Evolutionary conservation across 2,329 filamentous ascomycete genomes (phyloP).

Genomic region (Pseudogymnoascus sp.): DNA sequence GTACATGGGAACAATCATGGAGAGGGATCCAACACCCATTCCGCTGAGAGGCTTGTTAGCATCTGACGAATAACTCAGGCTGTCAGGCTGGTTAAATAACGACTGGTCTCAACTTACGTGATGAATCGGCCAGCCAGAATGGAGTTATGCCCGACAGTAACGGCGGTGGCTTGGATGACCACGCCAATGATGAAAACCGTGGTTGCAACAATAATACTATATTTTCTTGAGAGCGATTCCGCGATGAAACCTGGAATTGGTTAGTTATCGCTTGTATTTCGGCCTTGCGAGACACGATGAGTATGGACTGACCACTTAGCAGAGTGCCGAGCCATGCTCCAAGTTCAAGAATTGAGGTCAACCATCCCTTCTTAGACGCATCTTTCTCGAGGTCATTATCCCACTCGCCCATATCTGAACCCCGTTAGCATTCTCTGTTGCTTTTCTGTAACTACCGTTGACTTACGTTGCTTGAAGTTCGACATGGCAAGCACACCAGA

Average conservation of each 20-base stretch:
- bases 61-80: background rate
- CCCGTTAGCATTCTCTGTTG: slow-evolving; percentile 16
- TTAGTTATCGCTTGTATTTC: background rate
- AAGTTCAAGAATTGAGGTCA: slow-evolving; percentile 62
- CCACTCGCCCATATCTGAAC: slow-evolving; percentile 47
- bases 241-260: slow-evolving; percentile 45
- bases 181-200: slow-evolving; percentile 63
- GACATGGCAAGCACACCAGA: slow-evolving; percentile 57
- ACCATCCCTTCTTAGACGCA: slow-evolving; percentile 49
- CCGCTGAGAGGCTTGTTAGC: slow-evolving; percentile 29
- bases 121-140: slow-evolving; percentile 67
- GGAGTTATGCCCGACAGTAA: slow-evolving; percentile 44
- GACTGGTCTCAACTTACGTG: slow-evolving; percentile 33
- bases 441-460: slow-evolving; percentile 21
- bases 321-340: slow-evolving; percentile 70
- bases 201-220: slow-evolving; percentile 57
- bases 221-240: slow-evolving; percentile 60
- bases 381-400: slow-evolving; percentile 37
- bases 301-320: slow-evolving; percentile 33
- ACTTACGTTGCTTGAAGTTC: slow-evolving; percentile 40
- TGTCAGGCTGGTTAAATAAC: background rate
- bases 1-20: slow-evolving; percentile 54
- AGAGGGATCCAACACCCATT: slow-evolving; percentile 60
- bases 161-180: slow-evolving; percentile 56
- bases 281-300: background rate